Percentiles rank a stretch among this genome's conserved stretches.
Conservation (phyloP, 345 rosid genomes). For the Eucalyptus globulus region DNA sequence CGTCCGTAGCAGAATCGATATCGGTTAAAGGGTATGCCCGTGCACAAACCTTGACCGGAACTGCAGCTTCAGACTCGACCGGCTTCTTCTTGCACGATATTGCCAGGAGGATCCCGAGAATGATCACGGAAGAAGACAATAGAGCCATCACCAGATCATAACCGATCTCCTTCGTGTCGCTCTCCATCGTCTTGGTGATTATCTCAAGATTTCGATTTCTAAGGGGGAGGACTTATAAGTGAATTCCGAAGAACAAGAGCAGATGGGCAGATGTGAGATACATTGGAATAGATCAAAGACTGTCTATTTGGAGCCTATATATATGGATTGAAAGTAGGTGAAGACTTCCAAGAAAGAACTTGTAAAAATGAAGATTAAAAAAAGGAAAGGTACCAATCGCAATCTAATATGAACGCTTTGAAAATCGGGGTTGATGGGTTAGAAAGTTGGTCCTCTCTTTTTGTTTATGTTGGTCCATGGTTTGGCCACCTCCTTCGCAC, state of each 20-base stretch:
- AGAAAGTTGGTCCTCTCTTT: background rate
- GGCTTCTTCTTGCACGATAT: constrained; percentile 46
- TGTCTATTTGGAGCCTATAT: background rate
- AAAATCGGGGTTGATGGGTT: background rate
- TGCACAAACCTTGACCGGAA: constrained; percentile 17
- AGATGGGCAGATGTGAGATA: background rate
- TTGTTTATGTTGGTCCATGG: background rate
- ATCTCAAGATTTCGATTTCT: background rate
- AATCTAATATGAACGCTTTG: background rate
- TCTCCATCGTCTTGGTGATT: constrained; percentile 8
- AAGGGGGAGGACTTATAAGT: background rate
- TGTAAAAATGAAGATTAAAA: background rate
- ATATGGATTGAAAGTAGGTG: background rate
- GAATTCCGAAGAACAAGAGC: background rate
- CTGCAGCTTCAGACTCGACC: constrained; percentile 30
- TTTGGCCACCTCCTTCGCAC: background rate
- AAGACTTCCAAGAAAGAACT: background rate
- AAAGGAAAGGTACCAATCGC: background rate
- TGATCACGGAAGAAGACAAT: constrained; percentile 22
- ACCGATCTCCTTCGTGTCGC: constrained; percentile 21
- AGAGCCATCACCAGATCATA: constrained; percentile 34
- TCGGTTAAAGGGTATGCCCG: constrained; percentile 39
- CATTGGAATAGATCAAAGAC: background rate
- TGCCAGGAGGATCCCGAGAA: constrained; percentile 30
- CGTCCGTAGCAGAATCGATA: constrained; percentile 60